Conservation (phyloP, 148 eudicot genomes). For the Cornus kousa region DNA sequence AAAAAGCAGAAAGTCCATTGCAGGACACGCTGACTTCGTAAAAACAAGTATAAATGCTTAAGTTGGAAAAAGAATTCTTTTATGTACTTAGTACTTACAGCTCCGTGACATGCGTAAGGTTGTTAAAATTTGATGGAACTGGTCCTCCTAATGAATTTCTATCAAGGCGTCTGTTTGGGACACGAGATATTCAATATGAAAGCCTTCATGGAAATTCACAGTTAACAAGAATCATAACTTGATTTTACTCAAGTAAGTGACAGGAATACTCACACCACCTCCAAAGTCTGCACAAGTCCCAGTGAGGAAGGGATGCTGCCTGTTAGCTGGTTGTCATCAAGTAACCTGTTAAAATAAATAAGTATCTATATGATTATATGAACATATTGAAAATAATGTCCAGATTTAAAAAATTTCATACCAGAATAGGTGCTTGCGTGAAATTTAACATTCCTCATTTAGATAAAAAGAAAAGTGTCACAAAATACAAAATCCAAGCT, state of each 20-base stretch:
- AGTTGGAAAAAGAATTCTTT: not conserved
- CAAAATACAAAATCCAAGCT: not conserved
- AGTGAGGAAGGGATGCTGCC: constrained; percentile 59
- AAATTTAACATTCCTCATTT: not conserved
- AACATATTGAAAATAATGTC: not conserved
- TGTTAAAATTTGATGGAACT: constrained; percentile 57
- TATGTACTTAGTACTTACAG: constrained; percentile 56
- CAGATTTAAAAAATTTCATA: not conserved
- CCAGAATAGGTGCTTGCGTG: not conserved
- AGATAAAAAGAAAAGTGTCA: not conserved
- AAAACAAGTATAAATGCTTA: not conserved
- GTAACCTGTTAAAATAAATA: constrained; percentile 39
- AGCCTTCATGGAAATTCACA: not conserved
- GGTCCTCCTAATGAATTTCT: constrained; percentile 49
- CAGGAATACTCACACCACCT: constrained; percentile 57
- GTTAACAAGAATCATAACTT: not conserved
- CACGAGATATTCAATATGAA: not conserved
- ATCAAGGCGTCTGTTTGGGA: constrained; percentile 53
- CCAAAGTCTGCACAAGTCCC: constrained; percentile 48
- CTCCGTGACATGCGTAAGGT: constrained; percentile 49
- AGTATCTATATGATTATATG: not conserved
- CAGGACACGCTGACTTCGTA: not conserved
- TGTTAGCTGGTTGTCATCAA: constrained; percentile 56
- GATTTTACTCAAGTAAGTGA: not conserved
- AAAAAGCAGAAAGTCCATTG: constrained; percentile 1